These are phyloP conservation scores for Ogataea corticis DNA, from an alignment of 805 yeast species.

Conservation along the genomic window DNA sequence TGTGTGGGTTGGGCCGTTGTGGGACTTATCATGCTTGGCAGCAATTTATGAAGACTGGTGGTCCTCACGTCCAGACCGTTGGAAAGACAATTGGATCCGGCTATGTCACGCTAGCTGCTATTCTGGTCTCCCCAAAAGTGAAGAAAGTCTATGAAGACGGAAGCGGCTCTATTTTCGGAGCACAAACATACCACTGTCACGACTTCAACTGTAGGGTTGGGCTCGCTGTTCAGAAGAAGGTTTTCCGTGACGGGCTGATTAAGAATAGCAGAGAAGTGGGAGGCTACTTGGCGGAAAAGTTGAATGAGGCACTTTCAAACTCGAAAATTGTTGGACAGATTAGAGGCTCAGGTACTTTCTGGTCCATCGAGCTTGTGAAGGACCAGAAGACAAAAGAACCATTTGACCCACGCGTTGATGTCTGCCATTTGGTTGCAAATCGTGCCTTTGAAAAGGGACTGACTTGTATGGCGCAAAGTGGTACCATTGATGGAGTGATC, in stretches of 20 bases:
- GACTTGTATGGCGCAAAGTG: conserved; percentile 40
- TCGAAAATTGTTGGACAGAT: conserved; percentile 43
- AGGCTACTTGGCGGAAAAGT: conserved; percentile 37
- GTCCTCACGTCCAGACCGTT: conserved; percentile 46
- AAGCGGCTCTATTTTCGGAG: conserved; percentile 44
- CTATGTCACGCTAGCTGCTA: conserved; percentile 47
- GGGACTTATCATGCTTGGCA: conserved; percentile 45
- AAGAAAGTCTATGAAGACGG: conserved; percentile 37
- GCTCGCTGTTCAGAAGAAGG: conserved; percentile 43
- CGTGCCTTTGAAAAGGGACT: conserved; percentile 42
- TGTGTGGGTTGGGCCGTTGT: conserved; percentile 55
- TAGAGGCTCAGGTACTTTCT: conserved; percentile 52
- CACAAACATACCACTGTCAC: conserved; percentile 35
- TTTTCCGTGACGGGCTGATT: conserved; percentile 35
- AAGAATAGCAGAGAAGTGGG: conserved; percentile 41
- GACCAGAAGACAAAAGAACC: conserved; percentile 44
- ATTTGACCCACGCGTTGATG: conserved; percentile 34
- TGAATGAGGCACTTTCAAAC: conserved; percentile 26
- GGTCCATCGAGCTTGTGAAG: conserved; percentile 51
- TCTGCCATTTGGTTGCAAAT: conserved; percentile 36
- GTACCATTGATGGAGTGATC: conserved; percentile 39
- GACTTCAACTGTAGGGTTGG: conserved; percentile 45
- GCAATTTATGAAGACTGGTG: conserved; percentile 26
- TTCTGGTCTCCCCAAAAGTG: conserved; percentile 41
- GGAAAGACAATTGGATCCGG: conserved; percentile 52